Conservation (phyloP, 768 basidiomycete species). For the Mycena maculata region DNA sequence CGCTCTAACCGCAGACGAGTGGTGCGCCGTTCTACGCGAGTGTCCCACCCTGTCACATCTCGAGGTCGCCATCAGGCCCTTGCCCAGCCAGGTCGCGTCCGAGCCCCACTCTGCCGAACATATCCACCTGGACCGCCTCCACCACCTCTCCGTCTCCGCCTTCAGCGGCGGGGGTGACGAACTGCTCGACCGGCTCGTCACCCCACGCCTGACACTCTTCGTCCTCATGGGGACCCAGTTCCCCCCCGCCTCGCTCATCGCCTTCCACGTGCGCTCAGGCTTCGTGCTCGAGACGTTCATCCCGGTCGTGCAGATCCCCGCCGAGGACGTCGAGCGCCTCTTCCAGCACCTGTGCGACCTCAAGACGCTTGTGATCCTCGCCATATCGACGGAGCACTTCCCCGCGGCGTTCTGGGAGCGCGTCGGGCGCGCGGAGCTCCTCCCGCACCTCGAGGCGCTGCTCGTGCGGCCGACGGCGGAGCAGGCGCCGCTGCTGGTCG, state of each 20-base stretch:
- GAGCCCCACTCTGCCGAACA: not conserved
- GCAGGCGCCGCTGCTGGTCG: conserved; percentile 1
- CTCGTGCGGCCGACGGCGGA: conserved; percentile 10
- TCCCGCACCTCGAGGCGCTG: conserved; percentile 3
- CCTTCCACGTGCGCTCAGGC: conserved; percentile 17
- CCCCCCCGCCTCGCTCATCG: not conserved
- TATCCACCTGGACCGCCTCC: not conserved
- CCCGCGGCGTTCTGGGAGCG: conserved; percentile 16
- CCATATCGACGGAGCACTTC: conserved; percentile 15
- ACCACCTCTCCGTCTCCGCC: conserved; percentile 5
- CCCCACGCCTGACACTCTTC: not conserved
- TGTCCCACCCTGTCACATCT: conserved; percentile 3
- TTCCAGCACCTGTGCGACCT: not conserved
- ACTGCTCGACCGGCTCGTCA: conserved; percentile 1
- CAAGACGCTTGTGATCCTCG: not conserved
- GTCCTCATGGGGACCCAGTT: not conserved
- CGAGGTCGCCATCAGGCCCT: not conserved
- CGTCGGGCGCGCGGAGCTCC: conserved; percentile 12
- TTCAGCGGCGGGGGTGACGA: conserved; percentile 11
- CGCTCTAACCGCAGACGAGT: not conserved
- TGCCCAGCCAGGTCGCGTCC: not conserved
- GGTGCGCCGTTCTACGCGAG: conserved; percentile 7
- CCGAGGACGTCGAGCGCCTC: conserved; percentile 1
- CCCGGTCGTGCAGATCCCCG: not conserved
- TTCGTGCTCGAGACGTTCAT: conserved; percentile 7